Base-by-base conservation (phyloP, 257 asterid genomes). In the Solanum habrochaites region DNA sequence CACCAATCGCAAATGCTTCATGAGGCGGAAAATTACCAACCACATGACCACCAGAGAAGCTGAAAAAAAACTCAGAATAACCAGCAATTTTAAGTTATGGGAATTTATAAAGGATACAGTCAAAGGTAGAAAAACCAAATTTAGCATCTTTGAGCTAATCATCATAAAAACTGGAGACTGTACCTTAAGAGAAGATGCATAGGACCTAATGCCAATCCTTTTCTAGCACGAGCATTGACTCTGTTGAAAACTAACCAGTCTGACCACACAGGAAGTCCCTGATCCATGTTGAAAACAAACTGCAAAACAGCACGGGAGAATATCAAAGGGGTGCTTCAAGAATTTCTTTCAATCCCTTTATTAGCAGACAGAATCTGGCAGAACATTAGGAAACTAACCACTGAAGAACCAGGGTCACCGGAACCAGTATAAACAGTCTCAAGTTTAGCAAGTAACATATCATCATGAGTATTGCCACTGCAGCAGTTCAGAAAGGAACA, bases 1-100 rank as follows among this genome's bases (percentile, higher is more conserved):
- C 99, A 88, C 99, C 99, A 89, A 97, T 93, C 31, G 96, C 98
- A 90, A 97, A 95, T 85, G 99, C 99, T 91, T 97, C 99, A 75
- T 97, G 99, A 14, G 99, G 99, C 39, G 99, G 99, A 83, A 97
- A 97, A 70, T 95, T 95, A 86, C 99, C 99, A 73, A 90, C 89
- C 87, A 95, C 95, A 78, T 91, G 97, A 77, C 99, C 99, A 58
- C 99, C 98, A 69, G 98, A 97, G 86, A 93, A 86, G 91, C 99
- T 97, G 91, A 25, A 85, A 40, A 85, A 71, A 49, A 52, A 71
- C 8, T 27, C 62, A 69, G 25, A 73, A 85, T 45, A 73, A 66
- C 69, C 58, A 69, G 58, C 87, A 85, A 25, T 75, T 42, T 42
- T 3, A 69, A 42, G 35, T 73, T 69, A 42, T 6, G 60, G 42